These are phyloP conservation scores for Suillus subluteus DNA, from an alignment of 768 basidiomycete species.

Conservation along the genomic window DNA sequence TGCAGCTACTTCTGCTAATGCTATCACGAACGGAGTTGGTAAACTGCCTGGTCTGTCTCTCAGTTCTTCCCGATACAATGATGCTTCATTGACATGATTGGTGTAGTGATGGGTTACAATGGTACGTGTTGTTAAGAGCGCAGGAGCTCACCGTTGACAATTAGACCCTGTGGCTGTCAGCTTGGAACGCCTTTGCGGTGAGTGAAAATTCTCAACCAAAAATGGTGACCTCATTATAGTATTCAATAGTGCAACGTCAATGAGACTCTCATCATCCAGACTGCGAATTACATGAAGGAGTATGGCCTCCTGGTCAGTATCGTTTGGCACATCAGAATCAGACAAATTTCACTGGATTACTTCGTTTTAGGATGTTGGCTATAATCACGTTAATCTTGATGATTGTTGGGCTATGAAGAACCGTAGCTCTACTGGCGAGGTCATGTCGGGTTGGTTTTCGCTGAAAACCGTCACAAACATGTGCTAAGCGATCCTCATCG, in stretches of 20 bases:
- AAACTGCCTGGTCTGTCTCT: slow-evolving; percentile 33
- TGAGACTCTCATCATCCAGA: slow-evolving; percentile 52
- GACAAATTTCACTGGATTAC: slow-evolving; percentile 15
- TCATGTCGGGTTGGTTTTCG: slow-evolving; percentile 52
- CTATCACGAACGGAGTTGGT: slow-evolving; percentile 34
- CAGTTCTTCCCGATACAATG: neutral
- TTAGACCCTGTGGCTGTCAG: slow-evolving; percentile 33
- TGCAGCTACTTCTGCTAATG: slow-evolving; percentile 17
- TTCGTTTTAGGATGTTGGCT: slow-evolving; percentile 51
- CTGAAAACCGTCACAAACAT: neutral
- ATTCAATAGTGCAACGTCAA: slow-evolving; percentile 56
- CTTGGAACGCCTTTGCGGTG: slow-evolving; percentile 71
- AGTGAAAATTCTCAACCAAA: slow-evolving; percentile 16
- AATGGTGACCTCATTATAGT: slow-evolving; percentile 6
- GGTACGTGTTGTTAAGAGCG: slow-evolving; percentile 17
- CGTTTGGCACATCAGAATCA: neutral
- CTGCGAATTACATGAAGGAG: slow-evolving; percentile 52
- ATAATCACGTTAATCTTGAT: slow-evolving; percentile 62
- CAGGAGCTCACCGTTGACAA: neutral
- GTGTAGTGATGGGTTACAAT: slow-evolving; percentile 36
- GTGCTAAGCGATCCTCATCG: neutral
- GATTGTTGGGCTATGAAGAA: slow-evolving; percentile 66
- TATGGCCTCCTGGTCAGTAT: slow-evolving; percentile 51
- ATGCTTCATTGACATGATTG: slow-evolving; percentile 12
- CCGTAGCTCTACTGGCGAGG: slow-evolving; percentile 51